phyloP scores from a whole-genome alignment of 2,329 filamentous ascomycete species.

The Cadophora malorum region DNA sequence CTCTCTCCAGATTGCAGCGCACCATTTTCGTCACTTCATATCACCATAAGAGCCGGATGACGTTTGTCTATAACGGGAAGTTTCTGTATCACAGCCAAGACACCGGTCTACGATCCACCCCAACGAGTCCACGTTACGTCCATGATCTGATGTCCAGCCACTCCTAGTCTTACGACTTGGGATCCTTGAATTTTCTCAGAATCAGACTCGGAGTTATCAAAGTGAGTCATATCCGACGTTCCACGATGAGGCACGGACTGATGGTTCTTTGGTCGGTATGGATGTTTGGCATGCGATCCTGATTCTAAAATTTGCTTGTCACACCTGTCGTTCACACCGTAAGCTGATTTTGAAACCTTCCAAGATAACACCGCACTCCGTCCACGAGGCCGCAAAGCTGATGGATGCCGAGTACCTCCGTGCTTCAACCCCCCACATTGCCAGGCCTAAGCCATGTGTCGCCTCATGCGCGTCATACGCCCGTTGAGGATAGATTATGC shows the following conservation, averaged over 20 bases:
- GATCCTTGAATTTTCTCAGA: too few species aligned
- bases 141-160: too few species aligned
- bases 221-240: not conserved
- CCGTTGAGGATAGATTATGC: not conserved
- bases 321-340: not conserved
- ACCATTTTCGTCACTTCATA: too few species aligned
- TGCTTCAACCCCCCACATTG: not conserved
- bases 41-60: too few species aligned
- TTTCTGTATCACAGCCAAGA: not conserved
- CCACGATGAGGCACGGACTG: not conserved
- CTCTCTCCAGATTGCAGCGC: not conserved
- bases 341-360: not conserved
- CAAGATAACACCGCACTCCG: not conserved
- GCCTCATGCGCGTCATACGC: not conserved
- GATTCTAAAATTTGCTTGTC: not conserved
- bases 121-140: not conserved
- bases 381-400: not conserved
- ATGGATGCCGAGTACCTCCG: too few species aligned
- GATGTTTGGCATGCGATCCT: not conserved
- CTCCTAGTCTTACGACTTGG: too few species aligned
- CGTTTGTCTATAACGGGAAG: not conserved
- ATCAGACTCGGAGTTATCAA: not conserved
- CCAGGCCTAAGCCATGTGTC: not conserved
- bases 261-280: not conserved
- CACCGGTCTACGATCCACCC: not conserved